A percentile compares a stretch with the other conserved stretches of the same genome.
These are phyloP conservation scores for Perkinsus olseni DNA, from an alignment of 169 alveolate species.

Conservation along the genomic window DNA sequence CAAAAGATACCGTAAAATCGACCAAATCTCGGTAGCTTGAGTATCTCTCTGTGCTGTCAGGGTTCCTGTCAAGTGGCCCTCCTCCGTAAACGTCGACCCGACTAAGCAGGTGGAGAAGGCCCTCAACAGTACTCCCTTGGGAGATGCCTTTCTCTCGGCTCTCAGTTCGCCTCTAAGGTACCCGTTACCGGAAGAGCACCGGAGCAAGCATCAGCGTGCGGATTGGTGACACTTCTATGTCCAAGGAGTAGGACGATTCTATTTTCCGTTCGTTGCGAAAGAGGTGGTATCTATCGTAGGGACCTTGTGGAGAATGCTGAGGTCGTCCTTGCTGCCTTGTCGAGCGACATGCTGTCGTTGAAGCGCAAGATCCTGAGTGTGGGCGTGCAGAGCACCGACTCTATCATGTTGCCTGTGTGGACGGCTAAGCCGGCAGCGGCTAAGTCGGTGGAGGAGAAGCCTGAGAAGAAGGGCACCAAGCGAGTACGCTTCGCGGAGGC, in stretches of 20 bases:
- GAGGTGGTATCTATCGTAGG: not conserved
- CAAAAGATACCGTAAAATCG: not conserved
- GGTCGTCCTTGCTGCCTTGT: not conserved
- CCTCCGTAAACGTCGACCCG: not conserved
- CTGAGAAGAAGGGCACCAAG: not conserved
- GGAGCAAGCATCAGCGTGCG: not conserved
- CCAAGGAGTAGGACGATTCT: not conserved
- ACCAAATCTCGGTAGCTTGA: too few species aligned
- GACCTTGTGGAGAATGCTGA: not conserved
- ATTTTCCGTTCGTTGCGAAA: not conserved
- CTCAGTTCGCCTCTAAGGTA: not conserved
- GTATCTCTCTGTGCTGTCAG: not conserved
- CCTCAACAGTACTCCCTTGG: not conserved
- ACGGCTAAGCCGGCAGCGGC: not conserved
- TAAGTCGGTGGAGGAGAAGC: not conserved
- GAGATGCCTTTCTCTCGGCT: not conserved
- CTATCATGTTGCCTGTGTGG: not conserved
- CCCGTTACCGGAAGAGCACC: not conserved
- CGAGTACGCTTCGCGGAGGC: not conserved
- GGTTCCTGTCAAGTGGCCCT: not conserved
- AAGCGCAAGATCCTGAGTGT: not conserved
- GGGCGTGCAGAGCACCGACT: not conserved
- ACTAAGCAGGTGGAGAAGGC: not conserved
- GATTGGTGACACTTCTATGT: not conserved
- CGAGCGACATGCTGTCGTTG: not conserved